These are phyloP conservation scores for Penicillium sp. DNA, from an alignment of 2,329 filamentous ascomycete genomes.

Conservation along the genomic window DNA sequence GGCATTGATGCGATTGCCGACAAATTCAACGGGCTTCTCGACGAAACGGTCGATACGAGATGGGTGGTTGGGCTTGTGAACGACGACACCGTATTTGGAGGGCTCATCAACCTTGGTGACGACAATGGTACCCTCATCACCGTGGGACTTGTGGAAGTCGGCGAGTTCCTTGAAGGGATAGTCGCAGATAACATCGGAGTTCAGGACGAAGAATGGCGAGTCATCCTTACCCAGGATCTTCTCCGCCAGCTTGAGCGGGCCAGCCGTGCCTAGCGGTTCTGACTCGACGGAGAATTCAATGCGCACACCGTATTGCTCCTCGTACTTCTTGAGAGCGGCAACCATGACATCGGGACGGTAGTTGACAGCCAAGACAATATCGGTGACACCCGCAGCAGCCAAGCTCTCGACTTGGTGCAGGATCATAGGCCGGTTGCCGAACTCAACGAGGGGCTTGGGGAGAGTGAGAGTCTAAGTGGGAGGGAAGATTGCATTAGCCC, in stretches of 20 bases:
- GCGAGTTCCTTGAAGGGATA: constrained; percentile 91
- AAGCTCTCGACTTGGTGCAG: constrained; percentile 96
- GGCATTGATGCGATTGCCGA: constrained; percentile 97
- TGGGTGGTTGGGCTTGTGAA: constrained; percentile 91
- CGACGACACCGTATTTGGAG: constrained; percentile 97
- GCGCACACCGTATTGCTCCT: constrained; percentile 87
- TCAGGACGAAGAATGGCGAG: constrained; percentile 94
- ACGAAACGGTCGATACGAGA: constrained; percentile 98
- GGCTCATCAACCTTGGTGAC: constrained; percentile 99
- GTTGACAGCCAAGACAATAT: constrained; percentile 98
- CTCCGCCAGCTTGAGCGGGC: constrained; percentile 93
- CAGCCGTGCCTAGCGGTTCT: constrained; percentile 92
- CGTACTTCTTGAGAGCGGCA: constrained; percentile 90
- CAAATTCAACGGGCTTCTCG: constrained; percentile 98
- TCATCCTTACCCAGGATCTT: constrained; percentile 91
- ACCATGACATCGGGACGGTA: constrained; percentile 99
- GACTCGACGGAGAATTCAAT: constrained; percentile 97
- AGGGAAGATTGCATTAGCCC: constrained; percentile 4
- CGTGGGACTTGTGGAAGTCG: constrained; percentile 89
- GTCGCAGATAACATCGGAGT: constrained; percentile 98
- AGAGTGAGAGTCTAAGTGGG: constrained; percentile 81
- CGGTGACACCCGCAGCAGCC: constrained; percentile 89
- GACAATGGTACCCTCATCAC: constrained; percentile 94
- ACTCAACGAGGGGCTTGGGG: constrained; percentile 96
- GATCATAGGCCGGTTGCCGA: constrained; percentile 99